These are phyloP conservation scores for rapeseed (Brassica napus) DNA, from an alignment of 345 rosid genomes.

Conservation along the genomic window DNA sequence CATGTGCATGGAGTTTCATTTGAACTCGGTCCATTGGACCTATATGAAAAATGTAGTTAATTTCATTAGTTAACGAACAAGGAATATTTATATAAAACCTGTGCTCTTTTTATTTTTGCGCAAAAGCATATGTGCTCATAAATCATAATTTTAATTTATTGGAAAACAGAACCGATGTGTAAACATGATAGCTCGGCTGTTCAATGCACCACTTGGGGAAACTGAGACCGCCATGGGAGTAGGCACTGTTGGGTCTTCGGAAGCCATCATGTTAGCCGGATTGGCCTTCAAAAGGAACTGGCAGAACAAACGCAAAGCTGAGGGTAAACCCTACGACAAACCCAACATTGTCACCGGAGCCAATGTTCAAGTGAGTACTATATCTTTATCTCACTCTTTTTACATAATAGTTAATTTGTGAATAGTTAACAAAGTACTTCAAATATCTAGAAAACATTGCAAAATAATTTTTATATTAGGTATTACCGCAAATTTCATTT, in stretches of 20 bases:
- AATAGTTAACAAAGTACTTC: neutral
- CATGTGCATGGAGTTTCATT: neutral
- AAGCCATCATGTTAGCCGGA: constrained; percentile 96
- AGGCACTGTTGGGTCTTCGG: constrained; percentile 92
- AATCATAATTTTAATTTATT: neutral
- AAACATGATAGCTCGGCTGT: constrained; percentile 86
- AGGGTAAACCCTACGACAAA: constrained; percentile 79
- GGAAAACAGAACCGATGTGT: constrained; percentile 85
- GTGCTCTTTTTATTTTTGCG: neutral
- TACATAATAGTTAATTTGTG: neutral
- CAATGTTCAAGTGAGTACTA: constrained; percentile 68
- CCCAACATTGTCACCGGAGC: constrained; percentile 97
- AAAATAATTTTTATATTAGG: neutral
- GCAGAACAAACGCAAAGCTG: constrained; percentile 87
- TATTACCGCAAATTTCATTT: neutral
- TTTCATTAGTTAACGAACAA: neutral
- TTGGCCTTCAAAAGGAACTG: constrained; percentile 90
- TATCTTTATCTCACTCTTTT: neutral
- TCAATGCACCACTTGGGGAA: constrained; percentile 81
- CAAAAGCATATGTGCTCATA: neutral
- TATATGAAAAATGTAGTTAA: neutral
- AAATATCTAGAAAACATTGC: neutral
- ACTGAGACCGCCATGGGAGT: constrained; percentile 84
- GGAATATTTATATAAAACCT: neutral
- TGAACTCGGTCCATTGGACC: neutral